A percentile compares a stretch with the other conserved stretches of the same genome.
Conservation (phyloP, 805 yeast genomes). For the Wickerhamomyces subpelliculosus region DNA sequence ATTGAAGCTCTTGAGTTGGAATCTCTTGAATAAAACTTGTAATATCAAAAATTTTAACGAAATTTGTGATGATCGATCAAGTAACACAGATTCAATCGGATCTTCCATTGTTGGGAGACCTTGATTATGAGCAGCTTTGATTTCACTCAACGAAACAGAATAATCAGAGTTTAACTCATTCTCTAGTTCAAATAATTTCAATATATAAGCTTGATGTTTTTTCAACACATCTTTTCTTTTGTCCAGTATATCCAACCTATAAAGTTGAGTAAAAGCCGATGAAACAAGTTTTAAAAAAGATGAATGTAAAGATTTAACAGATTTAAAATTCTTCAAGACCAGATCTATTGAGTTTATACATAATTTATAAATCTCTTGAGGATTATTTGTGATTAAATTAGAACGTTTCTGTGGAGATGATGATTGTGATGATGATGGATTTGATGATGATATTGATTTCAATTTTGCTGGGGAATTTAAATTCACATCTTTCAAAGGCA, state of each 20-base stretch:
- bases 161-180: conserved; percentile 4
- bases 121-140: neutral
- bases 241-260: conserved; percentile 7
- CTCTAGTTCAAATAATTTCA: conserved; percentile 19
- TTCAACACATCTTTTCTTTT: conserved; percentile 6
- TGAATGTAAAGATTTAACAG: conserved; percentile 10
- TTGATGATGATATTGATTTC: conserved; percentile 6
- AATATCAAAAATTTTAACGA: conserved; percentile 14
- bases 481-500: conserved; percentile 16
- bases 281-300: conserved; percentile 16
- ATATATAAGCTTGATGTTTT: conserved; percentile 15
- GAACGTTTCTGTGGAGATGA: conserved; percentile 8
- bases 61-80: neutral
- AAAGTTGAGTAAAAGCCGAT: conserved; percentile 16
- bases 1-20: conserved; percentile 10
- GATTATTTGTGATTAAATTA: conserved; percentile 5
- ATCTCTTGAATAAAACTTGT: conserved; percentile 16
- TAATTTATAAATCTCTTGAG: conserved; percentile 11
- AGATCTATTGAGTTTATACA: conserved; percentile 18
- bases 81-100: conserved; percentile 1
- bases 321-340: conserved; percentile 8
- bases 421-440: no score
- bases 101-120: neutral
- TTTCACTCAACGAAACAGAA: conserved; percentile 2
- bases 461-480: conserved; percentile 17